These are phyloP conservation scores for Aspergillus jensenii DNA, from an alignment of 2,329 filamentous ascomycete genomes.

Conservation along the genomic window DNA sequence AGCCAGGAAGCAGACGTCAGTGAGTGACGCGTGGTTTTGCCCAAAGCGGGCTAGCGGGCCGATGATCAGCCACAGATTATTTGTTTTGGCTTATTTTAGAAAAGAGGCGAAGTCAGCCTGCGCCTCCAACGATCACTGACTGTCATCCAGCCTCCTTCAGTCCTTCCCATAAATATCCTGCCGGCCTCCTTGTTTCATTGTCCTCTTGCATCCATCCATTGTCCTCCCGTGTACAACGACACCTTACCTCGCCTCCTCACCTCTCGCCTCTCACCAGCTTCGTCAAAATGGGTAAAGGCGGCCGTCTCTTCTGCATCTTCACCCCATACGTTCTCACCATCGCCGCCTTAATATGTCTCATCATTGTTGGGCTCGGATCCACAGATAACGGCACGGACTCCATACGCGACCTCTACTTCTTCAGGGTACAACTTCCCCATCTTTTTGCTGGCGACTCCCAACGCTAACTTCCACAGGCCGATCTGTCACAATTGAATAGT, in stretches of 20 bases:
- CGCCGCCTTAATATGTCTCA: slow-evolving; percentile 68
- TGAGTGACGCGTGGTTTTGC: slow-evolving; percentile 7
- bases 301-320: slow-evolving; percentile 82
- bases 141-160: not conserved
- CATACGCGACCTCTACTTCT: slow-evolving; percentile 57
- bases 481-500: slow-evolving; percentile 61
- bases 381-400: slow-evolving; percentile 50
- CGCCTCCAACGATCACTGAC: not conserved
- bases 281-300: slow-evolving; percentile 65
- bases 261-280: not conserved
- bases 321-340: slow-evolving; percentile 81
- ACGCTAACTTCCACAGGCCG: slow-evolving; percentile 43
- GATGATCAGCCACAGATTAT: slow-evolving; percentile 7
- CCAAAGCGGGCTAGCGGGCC: not conserved
- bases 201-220: not conserved
- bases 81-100: slow-evolving; percentile 5
- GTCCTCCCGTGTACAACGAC: not conserved
- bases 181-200: not conserved
- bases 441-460: not conserved
- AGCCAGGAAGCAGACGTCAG: not conserved
- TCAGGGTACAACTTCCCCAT: slow-evolving; percentile 38
- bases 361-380: slow-evolving; percentile 59
- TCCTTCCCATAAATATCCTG: not conserved
- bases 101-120: slow-evolving; percentile 7
- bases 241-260: not conserved